Conservation (phyloP, 2,329 filamentous ascomycete genomes). For the Cyclaneusma minus region DNA sequence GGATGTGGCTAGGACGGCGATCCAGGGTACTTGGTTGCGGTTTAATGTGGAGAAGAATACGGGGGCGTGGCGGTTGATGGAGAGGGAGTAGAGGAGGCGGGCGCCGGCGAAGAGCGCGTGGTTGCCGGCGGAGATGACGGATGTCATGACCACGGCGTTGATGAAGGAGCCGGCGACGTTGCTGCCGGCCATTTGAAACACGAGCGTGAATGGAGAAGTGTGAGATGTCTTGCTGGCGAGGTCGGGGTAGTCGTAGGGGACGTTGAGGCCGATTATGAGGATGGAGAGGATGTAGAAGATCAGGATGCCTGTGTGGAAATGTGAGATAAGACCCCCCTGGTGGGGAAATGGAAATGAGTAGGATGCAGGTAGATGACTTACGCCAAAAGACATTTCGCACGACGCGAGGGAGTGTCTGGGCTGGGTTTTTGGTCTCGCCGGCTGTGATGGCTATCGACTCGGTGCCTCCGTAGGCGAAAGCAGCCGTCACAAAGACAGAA, state of each 20-base stretch:
- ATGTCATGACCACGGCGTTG: constrained; percentile 45
- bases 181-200: constrained; percentile 42
- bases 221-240: constrained; percentile 26
- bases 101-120: constrained; percentile 41
- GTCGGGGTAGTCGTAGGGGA: constrained; percentile 36
- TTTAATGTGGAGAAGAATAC: constrained; percentile 33
- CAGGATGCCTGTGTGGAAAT: no score
- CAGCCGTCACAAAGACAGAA: constrained; percentile 46
- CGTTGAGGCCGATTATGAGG: constrained; percentile 39
- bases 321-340: no score
- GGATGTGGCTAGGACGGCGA: constrained; percentile 37
- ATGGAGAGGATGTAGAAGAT: constrained; percentile 33
- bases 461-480: constrained; percentile 45
- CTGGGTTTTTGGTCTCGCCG: constrained; percentile 48
- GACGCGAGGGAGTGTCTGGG: constrained; percentile 42
- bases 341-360: no score
- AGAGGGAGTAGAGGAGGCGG: constrained; percentile 38
- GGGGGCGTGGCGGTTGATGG: constrained; percentile 39
- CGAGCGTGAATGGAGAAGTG: constrained; percentile 42
- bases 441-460: constrained; percentile 52
- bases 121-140: constrained; percentile 41
- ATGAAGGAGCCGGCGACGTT: constrained; percentile 39
- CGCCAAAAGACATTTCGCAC: constrained; percentile 53
- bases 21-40: constrained; percentile 33
- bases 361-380: no score